A percentile compares a stretch with the other conserved stretches of the same genome.
Evolutionary conservation across 352 stramenopile species (phyloP).

Genomic region (Globisporangium splendens): DNA sequence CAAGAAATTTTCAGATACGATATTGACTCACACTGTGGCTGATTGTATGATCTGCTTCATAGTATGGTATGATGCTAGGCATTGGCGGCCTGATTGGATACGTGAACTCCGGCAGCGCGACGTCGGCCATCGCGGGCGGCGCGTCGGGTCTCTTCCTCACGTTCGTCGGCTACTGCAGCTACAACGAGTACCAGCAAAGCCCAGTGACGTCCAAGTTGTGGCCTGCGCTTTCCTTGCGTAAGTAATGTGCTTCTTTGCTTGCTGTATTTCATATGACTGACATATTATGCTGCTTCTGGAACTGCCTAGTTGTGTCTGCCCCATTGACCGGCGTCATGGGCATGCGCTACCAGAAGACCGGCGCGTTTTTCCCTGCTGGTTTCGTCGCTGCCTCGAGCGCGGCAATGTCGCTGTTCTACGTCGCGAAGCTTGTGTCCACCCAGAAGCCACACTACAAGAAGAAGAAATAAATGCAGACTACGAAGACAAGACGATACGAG

Average conservation of each 20-base stretch:
- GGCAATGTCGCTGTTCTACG: conserved; percentile 79
- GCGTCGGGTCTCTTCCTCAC: conserved; percentile 67
- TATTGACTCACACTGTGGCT: not conserved
- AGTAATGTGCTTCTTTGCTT: too few species aligned
- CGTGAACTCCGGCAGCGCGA: conserved; percentile 70
- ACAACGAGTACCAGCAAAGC: conserved; percentile 82
- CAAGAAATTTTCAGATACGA: too few species aligned
- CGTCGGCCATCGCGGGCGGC: conserved; percentile 57
- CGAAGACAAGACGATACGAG: not conserved
- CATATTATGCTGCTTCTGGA: too few species aligned
- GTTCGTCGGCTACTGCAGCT: conserved; percentile 81
- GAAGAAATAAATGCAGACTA: conserved; percentile 31
- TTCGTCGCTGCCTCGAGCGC: conserved; percentile 59
- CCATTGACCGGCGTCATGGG: conserved; percentile 74
- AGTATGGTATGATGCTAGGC: conserved; percentile 76
- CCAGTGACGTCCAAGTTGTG: conserved; percentile 79
- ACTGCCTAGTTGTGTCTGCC: conserved; percentile 41
- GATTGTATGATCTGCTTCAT: conserved; percentile 8
- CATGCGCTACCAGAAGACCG: conserved; percentile 71
- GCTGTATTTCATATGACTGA: too few species aligned
- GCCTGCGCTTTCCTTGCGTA: conserved; percentile 41
- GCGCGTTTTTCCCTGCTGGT: conserved; percentile 68
- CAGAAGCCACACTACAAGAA: conserved; percentile 84
- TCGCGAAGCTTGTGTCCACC: conserved; percentile 62
- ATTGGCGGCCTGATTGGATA: conserved; percentile 72